Evolutionary conservation across 371 early-diverging fungal genomes (phyloP).

Genomic region (Mortierella sp.): DNA sequence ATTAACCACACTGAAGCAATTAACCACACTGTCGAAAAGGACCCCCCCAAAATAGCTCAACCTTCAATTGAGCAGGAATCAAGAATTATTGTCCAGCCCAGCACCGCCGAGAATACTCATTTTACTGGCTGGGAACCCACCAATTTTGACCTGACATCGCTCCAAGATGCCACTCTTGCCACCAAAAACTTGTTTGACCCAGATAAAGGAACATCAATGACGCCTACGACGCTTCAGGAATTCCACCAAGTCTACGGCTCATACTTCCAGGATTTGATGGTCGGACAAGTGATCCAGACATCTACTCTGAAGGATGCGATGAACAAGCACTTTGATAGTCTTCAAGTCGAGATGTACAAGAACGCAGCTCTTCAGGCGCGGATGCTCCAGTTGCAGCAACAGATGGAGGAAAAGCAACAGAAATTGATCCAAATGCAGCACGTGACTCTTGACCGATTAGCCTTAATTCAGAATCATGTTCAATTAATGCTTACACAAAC

Average conservation of each 20-base stretch:
- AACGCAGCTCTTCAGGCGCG: not conserved
- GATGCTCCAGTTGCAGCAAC: not conserved
- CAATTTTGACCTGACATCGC: not conserved
- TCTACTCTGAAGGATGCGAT: conserved; percentile 8
- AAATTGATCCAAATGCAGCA: not conserved
- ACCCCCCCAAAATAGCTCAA: too few species aligned
- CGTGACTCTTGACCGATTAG: not conserved
- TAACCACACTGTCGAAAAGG: not conserved
- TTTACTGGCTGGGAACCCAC: not conserved
- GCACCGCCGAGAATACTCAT: not conserved
- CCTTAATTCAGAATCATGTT: conserved; percentile 8
- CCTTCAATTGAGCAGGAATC: too few species aligned
- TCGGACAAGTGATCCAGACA: not conserved
- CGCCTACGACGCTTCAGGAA: not conserved
- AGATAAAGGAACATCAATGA: too few species aligned
- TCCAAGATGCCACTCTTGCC: not conserved
- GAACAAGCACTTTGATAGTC: not conserved
- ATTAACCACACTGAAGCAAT: too few species aligned
- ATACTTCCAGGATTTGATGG: not conserved
- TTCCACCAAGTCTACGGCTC: not conserved
- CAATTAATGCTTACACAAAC: conserved; percentile 13
- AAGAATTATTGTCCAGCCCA: not conserved
- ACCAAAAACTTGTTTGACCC: not conserved
- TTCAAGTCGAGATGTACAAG: conserved; percentile 1
- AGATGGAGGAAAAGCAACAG: conserved; percentile 3